Evolutionary conservation across 2,329 filamentous ascomycete genomes (phyloP), one percentile per base, ranked within the genome.

Genomic region (Hymenoscyphus repandus): DNA sequence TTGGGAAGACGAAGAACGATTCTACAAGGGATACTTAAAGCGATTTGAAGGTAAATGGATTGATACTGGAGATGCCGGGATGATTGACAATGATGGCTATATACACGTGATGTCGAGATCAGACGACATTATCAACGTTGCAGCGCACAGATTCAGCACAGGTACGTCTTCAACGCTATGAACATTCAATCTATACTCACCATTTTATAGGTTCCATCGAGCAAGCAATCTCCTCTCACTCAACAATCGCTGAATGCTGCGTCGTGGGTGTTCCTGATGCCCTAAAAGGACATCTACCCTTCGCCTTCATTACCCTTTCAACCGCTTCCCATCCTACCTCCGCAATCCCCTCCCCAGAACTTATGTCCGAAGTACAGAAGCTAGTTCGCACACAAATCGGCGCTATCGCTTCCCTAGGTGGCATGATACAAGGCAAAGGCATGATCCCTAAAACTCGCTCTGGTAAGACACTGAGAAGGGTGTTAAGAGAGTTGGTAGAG

Each of bases 71-170:
- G 91, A 97, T 66, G 86, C 90, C 0, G 91, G 92, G 0, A 83
- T 90, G 74, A 82, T 96, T 51, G 91, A 96, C 64, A 68, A 77
- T 12, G 84, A 92, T 37, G 80, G 80, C 4, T 83, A 83, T 60
- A 75, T 84, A 37, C 77, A 79, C 57, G 79, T 85, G 58, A 83
- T 84, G 80, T 77, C 77, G 37, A 71, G 81, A 37, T 68, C 69
- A 31, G 91, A 96, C 70, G 91, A 96, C 67, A 86, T 96, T 53
- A 90, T 96, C 64, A 96, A 96, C 64, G 91, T 96, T n/a, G 91
- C 90, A 37, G 90, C 91, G 5, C 91, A 96, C 71, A 81, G 91
- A 12, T 84, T 96, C 54, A 92, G 87, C 56, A 96, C 90, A 10
- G 89, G 87, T 87, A 74, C 61, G 76, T 68, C 20, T 6, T 22